Conservation (phyloP, 2,329 filamentous ascomycete genomes). For the Fusarium liriodendri region DNA sequence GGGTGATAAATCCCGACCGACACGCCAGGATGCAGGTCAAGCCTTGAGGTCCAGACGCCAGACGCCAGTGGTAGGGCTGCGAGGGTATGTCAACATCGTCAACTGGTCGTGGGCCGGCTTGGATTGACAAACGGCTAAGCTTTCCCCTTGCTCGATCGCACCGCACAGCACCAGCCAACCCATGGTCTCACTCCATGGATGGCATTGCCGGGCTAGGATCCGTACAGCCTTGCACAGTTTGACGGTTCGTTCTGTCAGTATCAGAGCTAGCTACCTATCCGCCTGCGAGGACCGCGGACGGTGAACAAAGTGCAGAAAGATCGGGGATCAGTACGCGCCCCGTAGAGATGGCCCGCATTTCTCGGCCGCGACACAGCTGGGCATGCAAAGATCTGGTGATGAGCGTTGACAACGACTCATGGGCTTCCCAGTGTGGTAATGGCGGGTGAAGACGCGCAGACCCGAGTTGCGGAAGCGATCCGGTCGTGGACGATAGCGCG, state of each 20-base stretch:
- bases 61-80: constrained; percentile 40
- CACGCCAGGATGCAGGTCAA: constrained; percentile 31
- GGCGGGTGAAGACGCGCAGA: constrained; percentile 21
- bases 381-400: constrained; percentile 39
- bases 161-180: constrained; percentile 36
- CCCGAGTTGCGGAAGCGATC: constrained; percentile 21
- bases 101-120: constrained; percentile 29
- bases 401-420: constrained; percentile 16
- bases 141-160: constrained; percentile 26
- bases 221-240: constrained; percentile 41
- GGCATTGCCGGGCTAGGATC: constrained; percentile 43
- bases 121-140: constrained; percentile 24
- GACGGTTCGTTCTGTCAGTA: constrained; percentile 31
- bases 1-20: constrained; percentile 17
- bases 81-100: constrained; percentile 39
- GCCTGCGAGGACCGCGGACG: constrained; percentile 15
- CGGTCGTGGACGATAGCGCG: constrained; percentile 25
- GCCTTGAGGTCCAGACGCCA: constrained; percentile 21
- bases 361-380: constrained; percentile 18
- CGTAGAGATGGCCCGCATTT: constrained; percentile 7
- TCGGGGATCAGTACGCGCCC: constrained; percentile 15
- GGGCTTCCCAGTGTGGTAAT: constrained; percentile 10
- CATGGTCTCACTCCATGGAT: constrained; percentile 40
- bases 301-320: constrained; percentile 16
- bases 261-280: neutral